phyloP scores from a whole-genome alignment of 345 rosid genomes.

The Corchorus olitorius region DNA sequence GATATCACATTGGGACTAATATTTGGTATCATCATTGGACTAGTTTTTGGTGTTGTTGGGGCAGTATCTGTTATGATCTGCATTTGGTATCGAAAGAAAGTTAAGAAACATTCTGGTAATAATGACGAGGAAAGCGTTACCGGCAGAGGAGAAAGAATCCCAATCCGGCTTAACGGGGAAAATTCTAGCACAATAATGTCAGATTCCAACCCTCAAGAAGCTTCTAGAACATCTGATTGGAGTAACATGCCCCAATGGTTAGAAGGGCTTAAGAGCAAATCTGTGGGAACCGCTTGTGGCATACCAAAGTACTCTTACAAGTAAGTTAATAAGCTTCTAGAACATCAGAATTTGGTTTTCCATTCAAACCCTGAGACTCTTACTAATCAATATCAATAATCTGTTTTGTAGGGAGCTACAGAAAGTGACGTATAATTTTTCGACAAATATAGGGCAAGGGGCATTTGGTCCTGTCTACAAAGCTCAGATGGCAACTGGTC shows the following conservation, averaged over 20 bases:
- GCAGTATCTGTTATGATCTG: constrained; percentile 45
- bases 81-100: constrained; percentile 49
- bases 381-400: background rate
- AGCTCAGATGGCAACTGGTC: constrained; percentile 67
- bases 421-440: constrained; percentile 58
- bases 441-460: constrained; percentile 65
- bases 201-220: constrained; percentile 57
- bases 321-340: constrained; percentile 33
- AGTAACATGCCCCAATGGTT: constrained; percentile 55
- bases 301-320: constrained; percentile 68
- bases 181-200: constrained; percentile 50
- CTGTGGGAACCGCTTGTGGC: constrained; percentile 51
- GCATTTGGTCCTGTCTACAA: constrained; percentile 76
- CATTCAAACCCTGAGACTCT: background rate
- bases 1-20: constrained; percentile 36
- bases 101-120: constrained; percentile 47
- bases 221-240: constrained; percentile 55
- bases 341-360: background rate
- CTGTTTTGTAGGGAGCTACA: constrained; percentile 54
- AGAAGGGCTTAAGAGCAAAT: constrained; percentile 55
- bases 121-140: constrained; percentile 49
- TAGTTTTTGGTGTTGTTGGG: constrained; percentile 56
- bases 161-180: constrained; percentile 50
- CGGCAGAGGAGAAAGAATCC: constrained; percentile 48
- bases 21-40: constrained; percentile 54